Conservation (phyloP, 345 rosid species). For the Aquilaria yunnanensis region DNA sequence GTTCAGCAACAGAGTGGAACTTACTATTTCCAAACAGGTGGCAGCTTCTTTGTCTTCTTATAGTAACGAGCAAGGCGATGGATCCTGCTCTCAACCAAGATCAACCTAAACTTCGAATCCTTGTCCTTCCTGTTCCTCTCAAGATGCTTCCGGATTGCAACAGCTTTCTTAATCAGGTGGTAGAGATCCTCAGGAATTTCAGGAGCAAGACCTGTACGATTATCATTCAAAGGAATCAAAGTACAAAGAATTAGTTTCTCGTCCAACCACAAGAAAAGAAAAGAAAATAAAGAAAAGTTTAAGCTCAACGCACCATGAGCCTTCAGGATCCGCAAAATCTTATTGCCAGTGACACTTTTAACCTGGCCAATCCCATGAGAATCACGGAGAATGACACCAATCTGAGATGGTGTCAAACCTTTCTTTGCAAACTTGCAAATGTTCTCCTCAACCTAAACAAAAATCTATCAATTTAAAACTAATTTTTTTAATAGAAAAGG, state of each 20-base stretch:
- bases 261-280: not conserved
- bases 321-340: constrained; percentile 50
- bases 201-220: constrained; percentile 39
- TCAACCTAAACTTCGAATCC: constrained; percentile 55
- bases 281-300: not conserved
- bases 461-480: not conserved
- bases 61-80: constrained; percentile 64
- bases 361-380: constrained; percentile 56
- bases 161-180: constrained; percentile 61
- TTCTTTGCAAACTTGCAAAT: constrained; percentile 58
- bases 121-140: constrained; percentile 64
- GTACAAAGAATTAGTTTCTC: not conserved
- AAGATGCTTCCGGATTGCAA: constrained; percentile 56
- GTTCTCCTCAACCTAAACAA: constrained; percentile 38
- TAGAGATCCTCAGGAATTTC: constrained; percentile 59
- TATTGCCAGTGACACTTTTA: constrained; percentile 46
- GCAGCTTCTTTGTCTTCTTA: constrained; percentile 64
- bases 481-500: not conserved
- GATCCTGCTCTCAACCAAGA: constrained; percentile 58
- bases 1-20: not conserved
- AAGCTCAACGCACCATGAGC: constrained; percentile 27
- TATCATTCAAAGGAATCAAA: too few species aligned
- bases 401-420: constrained; percentile 55
- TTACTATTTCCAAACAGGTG: constrained; percentile 63
- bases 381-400: constrained; percentile 58